Base-by-base conservation (phyloP, 2,329 filamentous ascomycete genomes). In the Sarocladiaceae sp. region DNA sequence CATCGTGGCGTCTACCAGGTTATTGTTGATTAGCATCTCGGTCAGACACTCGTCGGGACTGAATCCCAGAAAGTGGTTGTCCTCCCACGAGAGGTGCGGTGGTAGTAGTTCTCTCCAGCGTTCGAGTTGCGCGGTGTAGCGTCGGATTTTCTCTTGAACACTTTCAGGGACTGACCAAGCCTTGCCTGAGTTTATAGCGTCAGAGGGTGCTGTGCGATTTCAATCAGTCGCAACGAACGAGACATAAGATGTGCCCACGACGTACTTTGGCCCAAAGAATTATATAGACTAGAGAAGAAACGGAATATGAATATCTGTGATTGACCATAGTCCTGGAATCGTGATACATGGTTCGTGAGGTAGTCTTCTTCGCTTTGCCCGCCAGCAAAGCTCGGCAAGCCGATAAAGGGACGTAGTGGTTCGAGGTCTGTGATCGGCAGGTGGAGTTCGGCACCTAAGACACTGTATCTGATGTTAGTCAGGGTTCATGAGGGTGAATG, bases 41-140 rank as follows among this genome's bases (percentile, higher is more conserved):
- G 40, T 7, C 15, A 28, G 15, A 18, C 11, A 28, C 5, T 33
- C 28, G 25, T 12, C 11, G 22, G 26, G n/a, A 11, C 5, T 33
- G 17, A 33, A 31, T 29, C 44, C 10, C 65, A 54, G 50, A 3
- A 73, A 71, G 49, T 75, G 71, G 13, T 72, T 71, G 58, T 83
- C 80, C n/a, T 71, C 67, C 82, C 82, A 85, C 57, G 80, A 75
- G 11, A 85, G 64, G 46, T 74, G 67, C 4, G 62, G 61, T 3
- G 82, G 81, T 4, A 85, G 69, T 59, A 83, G 70, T 10, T 71
- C 71, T 28, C 79, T 75, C 82, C 82, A 85, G 54, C 78, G 73
- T 10, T 79, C 75, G 2, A 84, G 72, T 57, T 83, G 76, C 10
- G 70, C 65, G 2, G 74, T 73, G 52, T 83, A 72, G 50, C 79